phyloP scores from a whole-genome alignment of 106 monocot species.

The Xerophyta viscosa region DNA sequence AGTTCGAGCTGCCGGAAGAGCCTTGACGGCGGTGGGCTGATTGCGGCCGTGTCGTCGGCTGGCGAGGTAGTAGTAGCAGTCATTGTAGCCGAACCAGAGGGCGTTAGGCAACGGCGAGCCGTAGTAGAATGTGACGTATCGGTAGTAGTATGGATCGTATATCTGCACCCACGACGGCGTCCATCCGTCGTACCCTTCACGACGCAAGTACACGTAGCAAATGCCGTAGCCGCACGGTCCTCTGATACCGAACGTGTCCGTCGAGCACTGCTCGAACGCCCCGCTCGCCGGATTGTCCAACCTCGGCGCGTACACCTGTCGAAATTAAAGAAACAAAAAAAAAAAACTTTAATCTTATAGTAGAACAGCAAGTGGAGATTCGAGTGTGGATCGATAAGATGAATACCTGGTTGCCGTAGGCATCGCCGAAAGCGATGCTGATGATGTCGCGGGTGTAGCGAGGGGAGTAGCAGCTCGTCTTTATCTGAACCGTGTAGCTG shows the following conservation, averaged over 20 bases:
- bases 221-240: constrained; percentile 65
- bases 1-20: too few relatives aligned
- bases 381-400: not conserved
- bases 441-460: constrained; percentile 47
- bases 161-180: constrained; percentile 47
- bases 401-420: constrained; percentile 62
- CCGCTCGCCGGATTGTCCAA: constrained; percentile 36
- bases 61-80: constrained; percentile 15
- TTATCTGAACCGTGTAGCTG: constrained; percentile 61
- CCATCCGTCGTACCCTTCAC: constrained; percentile 59
- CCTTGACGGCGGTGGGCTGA: not conserved
- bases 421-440: constrained; percentile 75
- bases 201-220: constrained; percentile 64
- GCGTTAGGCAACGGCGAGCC: constrained; percentile 31
- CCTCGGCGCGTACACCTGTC: constrained; percentile 52
- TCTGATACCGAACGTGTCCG: constrained; percentile 53
- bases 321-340: not conserved
- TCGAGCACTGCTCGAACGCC: constrained; percentile 69
- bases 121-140: constrained; percentile 51
- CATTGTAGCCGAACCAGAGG: constrained; percentile 66
- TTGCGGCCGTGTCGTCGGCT: not conserved
- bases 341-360: too few relatives aligned
- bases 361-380: too few relatives aligned
- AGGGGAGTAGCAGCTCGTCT: constrained; percentile 78
- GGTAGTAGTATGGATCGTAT: constrained; percentile 21